Evolutionary conservation across 495 filamentous ascomycete species (phyloP), one percentile per base, ranked within the genome.

Genomic region (Aspergillus campestris): DNA sequence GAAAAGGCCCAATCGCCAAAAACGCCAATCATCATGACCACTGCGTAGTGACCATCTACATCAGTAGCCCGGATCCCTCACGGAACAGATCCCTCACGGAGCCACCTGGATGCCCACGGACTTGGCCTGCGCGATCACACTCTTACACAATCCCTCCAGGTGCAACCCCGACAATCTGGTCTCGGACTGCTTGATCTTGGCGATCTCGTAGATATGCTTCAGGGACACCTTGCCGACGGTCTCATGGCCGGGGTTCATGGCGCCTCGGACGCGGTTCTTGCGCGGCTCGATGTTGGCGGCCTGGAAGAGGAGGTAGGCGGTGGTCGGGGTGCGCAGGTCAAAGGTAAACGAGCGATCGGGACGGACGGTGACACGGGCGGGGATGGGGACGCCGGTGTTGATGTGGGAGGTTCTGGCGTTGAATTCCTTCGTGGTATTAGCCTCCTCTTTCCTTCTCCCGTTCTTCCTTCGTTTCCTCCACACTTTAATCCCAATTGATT

Each of bases 141-240:
- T 82, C 73, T 82, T 87, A 65, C 84, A 88, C 39, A 99, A 52
- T 1, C 88, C 87, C 69, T 91, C 78, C 51, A 96, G 58, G 37
- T 79, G 74, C 62, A 95, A 61, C 32, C 87, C 90, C 7, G 83
- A 86, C 52, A 97, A 70, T 44, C 92, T 72, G 42, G 81, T 70
- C 70, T 98, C 92, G 44, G 75, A 69, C 49, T 87, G 80, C 75
- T 99, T 99, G 66, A 97, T 94, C 72, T 86, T 85, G 57, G 92
- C 92, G 64, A 99, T 99, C 73, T 97, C 91, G 60, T 91, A 96
- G 38, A 99, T 69, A 68, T 99, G 92, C 73, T 99, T 99, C 57
- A 99, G 71, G 48, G 84, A 89, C 34, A 97, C 75, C 10, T 77
- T 78, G 44, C 94, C 92, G 34, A 89, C 79, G 31, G 66, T 78